Base-by-base conservation (phyloP, 768 basidiomycete genomes). In the Serendipita indica region DNA sequence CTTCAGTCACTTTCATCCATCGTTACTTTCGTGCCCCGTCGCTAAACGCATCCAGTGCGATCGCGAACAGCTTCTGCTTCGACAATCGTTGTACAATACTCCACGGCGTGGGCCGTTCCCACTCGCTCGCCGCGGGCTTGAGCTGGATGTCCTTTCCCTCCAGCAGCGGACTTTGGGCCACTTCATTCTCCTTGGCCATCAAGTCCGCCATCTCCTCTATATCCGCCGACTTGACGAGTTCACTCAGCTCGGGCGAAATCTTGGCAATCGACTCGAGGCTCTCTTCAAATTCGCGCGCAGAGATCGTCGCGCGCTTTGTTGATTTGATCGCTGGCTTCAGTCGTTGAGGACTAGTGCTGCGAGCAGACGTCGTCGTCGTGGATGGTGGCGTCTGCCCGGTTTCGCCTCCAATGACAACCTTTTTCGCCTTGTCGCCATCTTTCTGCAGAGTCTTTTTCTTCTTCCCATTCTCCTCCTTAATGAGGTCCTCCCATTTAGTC, bases 11-110 rank as follows among this genome's bases (percentile, higher is more conserved):
- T n/a, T n/a, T 5, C 16, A 7, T 25, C 27, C 41, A 6, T 39
- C n/a, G 12, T 39, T 12, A n/a, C 27, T 43, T 43, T 25, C 41
- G 5, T 25, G 18, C 27, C 41, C 7, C 41, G 27, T n/a, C 41
- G 27, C 27, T n/a, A 27, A 54, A 54, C 22, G 49, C 49, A n/a
- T 54, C 49, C 49, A 54, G n/a, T 6, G 20, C 49, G 22, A 54
- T 18, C 10, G 49, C 49, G 30, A 54, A 54, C 49, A 54, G 49
- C 30, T 54, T 54, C 30, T 54, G 49, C 30, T 54, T 54, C 10
- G 49, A 22, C 20, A 54, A 16, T 54, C 49, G 10, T n/a, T 54
- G 49, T n/a, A 54, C 49, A 10, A 54, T 54, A 54, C 49, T 54
- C 49, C 49, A 54, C 49, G 49, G 49, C 10, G 22, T 54, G 6